Percentiles rank a stretch among this genome's conserved stretches.
Conservation (phyloP, 2,329 filamentous ascomycete genomes). For the Fusarium robinianum region DNA sequence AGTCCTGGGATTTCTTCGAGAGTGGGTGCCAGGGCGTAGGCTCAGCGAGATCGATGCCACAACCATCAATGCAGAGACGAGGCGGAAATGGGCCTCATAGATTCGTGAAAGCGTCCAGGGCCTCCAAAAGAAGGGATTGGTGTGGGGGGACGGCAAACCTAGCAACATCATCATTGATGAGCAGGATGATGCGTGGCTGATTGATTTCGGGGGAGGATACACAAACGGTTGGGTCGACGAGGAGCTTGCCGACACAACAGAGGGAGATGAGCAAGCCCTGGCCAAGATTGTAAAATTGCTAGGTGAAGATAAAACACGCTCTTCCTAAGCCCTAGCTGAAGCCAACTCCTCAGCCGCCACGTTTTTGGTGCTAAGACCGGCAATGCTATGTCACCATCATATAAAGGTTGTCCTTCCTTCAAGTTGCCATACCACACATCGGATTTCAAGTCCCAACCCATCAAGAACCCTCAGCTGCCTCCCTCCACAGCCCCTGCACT, state of each 20-base stretch:
- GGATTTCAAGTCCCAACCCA: too few species aligned
- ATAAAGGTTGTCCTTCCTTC: too few species aligned
- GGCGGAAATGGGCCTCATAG: slow-evolving; percentile 31
- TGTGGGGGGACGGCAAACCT: slow-evolving; percentile 42
- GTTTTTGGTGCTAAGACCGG: too few species aligned
- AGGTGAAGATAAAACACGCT: too few species aligned
- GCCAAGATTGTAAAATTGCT: slow-evolving; percentile 11
- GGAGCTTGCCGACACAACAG: slow-evolving; percentile 42
- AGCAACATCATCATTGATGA: slow-evolving; percentile 46
- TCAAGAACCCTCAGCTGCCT: not conserved
- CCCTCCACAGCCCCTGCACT: slow-evolving; percentile 15
- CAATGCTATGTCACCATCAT: too few species aligned
- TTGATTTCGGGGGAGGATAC: slow-evolving; percentile 47
- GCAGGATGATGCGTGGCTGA: slow-evolving; percentile 44
- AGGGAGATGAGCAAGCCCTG: slow-evolving; percentile 43
- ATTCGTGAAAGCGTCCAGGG: slow-evolving; percentile 32
- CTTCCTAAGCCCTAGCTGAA: too few species aligned
- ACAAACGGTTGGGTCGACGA: slow-evolving; percentile 47
- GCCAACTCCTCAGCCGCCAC: too few species aligned
- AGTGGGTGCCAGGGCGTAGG: slow-evolving; percentile 24
- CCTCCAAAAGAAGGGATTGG: slow-evolving; percentile 36
- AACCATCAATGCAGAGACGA: slow-evolving; percentile 4
- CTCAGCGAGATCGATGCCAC: slow-evolving; percentile 17
- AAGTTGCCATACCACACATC: too few species aligned
- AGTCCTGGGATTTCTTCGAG: slow-evolving; percentile 22